A percentile compares a stretch with the other conserved stretches of the same genome.
These are phyloP conservation scores for Annulohypoxylon truncatum DNA, from an alignment of 2,329 filamentous ascomycete species.

Conservation along the genomic window DNA sequence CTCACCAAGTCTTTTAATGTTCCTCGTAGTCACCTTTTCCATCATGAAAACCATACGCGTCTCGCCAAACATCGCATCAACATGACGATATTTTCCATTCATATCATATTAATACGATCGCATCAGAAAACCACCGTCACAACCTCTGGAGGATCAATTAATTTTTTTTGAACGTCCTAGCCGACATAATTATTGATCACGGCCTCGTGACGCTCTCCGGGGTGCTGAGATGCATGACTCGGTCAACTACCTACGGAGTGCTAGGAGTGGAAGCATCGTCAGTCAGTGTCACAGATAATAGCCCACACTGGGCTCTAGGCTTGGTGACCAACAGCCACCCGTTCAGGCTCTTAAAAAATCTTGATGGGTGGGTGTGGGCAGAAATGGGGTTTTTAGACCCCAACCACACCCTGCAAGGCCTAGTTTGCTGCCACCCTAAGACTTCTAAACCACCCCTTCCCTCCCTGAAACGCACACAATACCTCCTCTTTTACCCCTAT, in stretches of 20 bases:
- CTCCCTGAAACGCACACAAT: conserved; percentile 49
- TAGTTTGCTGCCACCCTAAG: conserved; percentile 39
- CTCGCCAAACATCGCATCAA: conserved; percentile 3
- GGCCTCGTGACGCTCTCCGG: conserved; percentile 5
- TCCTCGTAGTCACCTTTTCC: conserved; percentile 36
- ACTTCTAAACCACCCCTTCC: conserved; percentile 39
- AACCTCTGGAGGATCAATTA: neutral
- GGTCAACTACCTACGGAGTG: conserved; percentile 39
- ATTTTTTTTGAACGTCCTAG: neutral
- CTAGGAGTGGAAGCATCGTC: conserved; percentile 32
- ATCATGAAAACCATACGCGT: conserved; percentile 12
- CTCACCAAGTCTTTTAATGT: conserved; percentile 46
- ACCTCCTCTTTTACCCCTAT: conserved; percentile 40
- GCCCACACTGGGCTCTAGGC: conserved; percentile 42
- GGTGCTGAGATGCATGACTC: conserved; percentile 45
- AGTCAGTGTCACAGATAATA: conserved; percentile 29
- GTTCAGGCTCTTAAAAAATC: conserved; percentile 25
- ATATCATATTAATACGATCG: neutral
- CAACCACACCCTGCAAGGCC: conserved; percentile 39
- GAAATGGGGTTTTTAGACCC: conserved; percentile 47
- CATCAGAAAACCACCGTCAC: neutral
- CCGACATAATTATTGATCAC: neutral
- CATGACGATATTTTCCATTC: neutral
- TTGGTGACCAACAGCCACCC: conserved; percentile 35
- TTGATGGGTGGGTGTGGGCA: conserved; percentile 42